These are phyloP conservation scores for Trametes elegans DNA, from an alignment of 768 basidiomycete genomes.

Conservation along the genomic window DNA sequence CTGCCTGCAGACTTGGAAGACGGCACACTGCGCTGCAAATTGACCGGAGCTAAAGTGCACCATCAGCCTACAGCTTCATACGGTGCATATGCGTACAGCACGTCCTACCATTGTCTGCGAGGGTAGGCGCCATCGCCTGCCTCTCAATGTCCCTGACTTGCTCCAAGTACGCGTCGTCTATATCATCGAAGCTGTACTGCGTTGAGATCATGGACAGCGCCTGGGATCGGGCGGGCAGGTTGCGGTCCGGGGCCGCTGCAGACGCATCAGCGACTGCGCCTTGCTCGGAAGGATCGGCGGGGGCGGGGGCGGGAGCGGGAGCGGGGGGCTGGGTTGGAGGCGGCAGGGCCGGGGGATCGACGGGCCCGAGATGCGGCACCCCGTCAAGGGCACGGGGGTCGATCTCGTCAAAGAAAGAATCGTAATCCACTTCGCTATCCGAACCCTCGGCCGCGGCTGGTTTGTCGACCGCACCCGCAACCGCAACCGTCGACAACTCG, in stretches of 20 bases:
- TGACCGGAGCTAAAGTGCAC: too few relatives aligned
- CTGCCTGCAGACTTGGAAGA: too few relatives aligned
- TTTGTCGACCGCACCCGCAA: neutral
- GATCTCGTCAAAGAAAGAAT: slow-evolving; percentile 16
- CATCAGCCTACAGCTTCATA: too few relatives aligned
- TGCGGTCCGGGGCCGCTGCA: neutral
- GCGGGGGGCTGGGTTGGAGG: neutral
- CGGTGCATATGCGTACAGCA: too few relatives aligned
- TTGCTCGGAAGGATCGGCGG: neutral
- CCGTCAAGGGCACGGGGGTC: neutral
- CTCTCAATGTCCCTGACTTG: slow-evolving; percentile 45
- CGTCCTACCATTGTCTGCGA: too few relatives aligned
- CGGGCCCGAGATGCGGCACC: neutral
- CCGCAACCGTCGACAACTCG: neutral
- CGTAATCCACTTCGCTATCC: slow-evolving; percentile 22
- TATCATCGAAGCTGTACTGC: slow-evolving; percentile 28
- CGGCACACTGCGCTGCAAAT: too few relatives aligned
- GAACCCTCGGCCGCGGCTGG: neutral
- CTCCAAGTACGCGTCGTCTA: slow-evolving; percentile 25
- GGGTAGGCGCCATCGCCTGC: neutral
- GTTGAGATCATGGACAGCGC: neutral
- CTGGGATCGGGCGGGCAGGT: too few relatives aligned
- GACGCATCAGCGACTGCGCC: neutral
- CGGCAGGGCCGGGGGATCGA: neutral
- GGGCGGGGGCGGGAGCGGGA: neutral